Percentiles rank a stretch among this genome's conserved stretches.
These are phyloP conservation scores for Tuber calosporum DNA, from an alignment of 495 filamentous ascomycete species.

Conservation along the genomic window DNA sequence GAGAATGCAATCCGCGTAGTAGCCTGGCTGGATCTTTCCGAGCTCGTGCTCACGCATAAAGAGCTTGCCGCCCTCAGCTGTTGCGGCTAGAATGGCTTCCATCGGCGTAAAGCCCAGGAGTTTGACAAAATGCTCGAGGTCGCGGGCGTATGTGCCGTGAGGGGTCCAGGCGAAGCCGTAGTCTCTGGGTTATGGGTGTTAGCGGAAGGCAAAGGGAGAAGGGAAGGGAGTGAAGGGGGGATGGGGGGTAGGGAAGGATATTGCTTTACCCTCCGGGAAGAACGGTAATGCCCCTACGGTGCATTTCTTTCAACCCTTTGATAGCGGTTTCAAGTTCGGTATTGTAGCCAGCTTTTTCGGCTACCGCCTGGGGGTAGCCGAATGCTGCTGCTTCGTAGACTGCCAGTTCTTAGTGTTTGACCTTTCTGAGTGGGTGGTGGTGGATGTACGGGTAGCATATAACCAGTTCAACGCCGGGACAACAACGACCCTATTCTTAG, in stretches of 20 bases:
- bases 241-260: not conserved
- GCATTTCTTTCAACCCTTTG: constrained; percentile 48
- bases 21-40: constrained; percentile 48
- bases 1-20: constrained; percentile 48
- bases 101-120: constrained; percentile 50
- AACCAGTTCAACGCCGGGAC: constrained; percentile 49
- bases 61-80: constrained; percentile 44
- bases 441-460: constrained; percentile 39
- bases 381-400: constrained; percentile 47
- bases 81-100: constrained; percentile 49
- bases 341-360: constrained; percentile 48
- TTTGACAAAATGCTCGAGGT: constrained; percentile 50
- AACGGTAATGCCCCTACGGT: constrained; percentile 47
- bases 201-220: not conserved
- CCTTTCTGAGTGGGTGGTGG: not conserved
- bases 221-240: not conserved
- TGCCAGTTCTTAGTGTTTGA: not conserved
- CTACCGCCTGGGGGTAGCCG: constrained; percentile 46
- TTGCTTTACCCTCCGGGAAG: constrained; percentile 43
- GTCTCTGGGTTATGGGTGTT: constrained; percentile 38
- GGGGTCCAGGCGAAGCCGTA: constrained; percentile 53
- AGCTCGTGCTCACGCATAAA: constrained; percentile 50
- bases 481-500: constrained; percentile 47
- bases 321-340: constrained; percentile 46
- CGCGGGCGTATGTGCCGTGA: constrained; percentile 50